phyloP scores from a whole-genome alignment of 163 green algal genomes.

The Chlamydomonas reinhardtii region DNA sequence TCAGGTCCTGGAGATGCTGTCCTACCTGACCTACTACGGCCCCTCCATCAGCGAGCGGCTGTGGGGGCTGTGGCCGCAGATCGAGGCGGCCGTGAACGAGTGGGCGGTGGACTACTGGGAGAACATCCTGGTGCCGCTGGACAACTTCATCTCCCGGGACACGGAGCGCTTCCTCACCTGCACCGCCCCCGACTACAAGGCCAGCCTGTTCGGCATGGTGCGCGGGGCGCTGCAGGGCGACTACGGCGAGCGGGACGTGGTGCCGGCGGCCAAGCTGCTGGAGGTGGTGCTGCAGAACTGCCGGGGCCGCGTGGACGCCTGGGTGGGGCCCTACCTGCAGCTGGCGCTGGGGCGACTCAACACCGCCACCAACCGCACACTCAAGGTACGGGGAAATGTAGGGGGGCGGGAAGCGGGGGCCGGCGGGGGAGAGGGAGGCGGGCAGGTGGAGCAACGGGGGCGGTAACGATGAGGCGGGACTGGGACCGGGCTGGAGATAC shows the following conservation, averaged over 20 bases:
- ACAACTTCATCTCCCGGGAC: constrained; percentile 94
- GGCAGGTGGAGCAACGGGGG: too few species aligned
- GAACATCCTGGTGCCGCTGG: constrained; percentile 90
- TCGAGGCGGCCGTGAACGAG: constrained; percentile 62
- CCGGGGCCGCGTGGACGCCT: constrained; percentile 86
- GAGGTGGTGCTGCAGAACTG: constrained; percentile 91
- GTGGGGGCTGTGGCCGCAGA: constrained; percentile 65
- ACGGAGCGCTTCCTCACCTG: constrained; percentile 83
- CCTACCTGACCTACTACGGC: constrained; percentile 91
- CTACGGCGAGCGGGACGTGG: constrained; percentile 75
- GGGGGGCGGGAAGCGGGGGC: not conserved
- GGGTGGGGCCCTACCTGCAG: constrained; percentile 84
- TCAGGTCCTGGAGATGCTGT: constrained; percentile 86
- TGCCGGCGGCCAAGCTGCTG: constrained; percentile 86
- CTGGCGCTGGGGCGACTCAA: constrained; percentile 74
- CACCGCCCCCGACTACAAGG: constrained; percentile 81
- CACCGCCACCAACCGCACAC: constrained; percentile 54
- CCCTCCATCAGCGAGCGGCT: constrained; percentile 78
- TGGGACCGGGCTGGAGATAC: too few species aligned
- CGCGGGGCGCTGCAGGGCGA: constrained; percentile 55
- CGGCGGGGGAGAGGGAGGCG: too few species aligned
- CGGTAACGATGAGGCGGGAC: too few species aligned
- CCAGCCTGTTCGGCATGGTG: constrained; percentile 71
- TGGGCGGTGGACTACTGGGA: constrained; percentile 85
- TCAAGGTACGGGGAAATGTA: constrained; percentile 54